Base-by-base conservation (phyloP, 179 eudicot genomes). In the Amaranthus tricolor region DNA sequence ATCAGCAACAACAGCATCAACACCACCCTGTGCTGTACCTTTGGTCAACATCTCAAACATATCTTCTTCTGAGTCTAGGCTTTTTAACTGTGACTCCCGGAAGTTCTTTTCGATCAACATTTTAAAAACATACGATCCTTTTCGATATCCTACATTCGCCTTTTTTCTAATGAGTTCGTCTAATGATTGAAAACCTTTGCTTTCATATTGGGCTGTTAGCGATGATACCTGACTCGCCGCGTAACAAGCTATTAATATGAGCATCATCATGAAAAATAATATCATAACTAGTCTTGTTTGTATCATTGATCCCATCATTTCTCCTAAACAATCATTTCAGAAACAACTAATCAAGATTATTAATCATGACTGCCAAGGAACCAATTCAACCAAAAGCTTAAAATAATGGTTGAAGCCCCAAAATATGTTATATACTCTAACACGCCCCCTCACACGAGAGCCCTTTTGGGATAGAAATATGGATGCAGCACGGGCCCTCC, bases 211-310 rank as follows among this genome's bases (percentile, higher is more conserved):
- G 15, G 5, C 9, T 21, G 60, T 14, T 17, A 71, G 76, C 49
- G 76, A 71, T 13, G 80, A 71, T 6, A 76, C 71, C 56, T 77
- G 80, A 66, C 72, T 71, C 65, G 80, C 76, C 49, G 80, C 58
- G 48, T 77, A 77, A 49, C 80, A 77, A 20, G 80, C 70, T 77
- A 65, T 71, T 4, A 71, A 71, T 5, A 77, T 71, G 0, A 77
- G 60, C 66, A 77, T 55, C 59, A 77, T 56, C 80, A 77, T 71
- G 45, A 71, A 77, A 17, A 77, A 57, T n/a, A 77, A 43, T 15
- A 77, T 67, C 75, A 71, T 71, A 51, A 77, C 80, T 53, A 77
- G 47, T 50, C 80, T 77, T 9, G 80, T 77, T 4, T 77, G 80
- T 64, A 55, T 77, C 57, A 77, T 50, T 12, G 71, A 77, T 63